phyloP scores from a whole-genome alignment of 2,329 filamentous ascomycete genomes.

The Colletotrichum costaricense region DNA sequence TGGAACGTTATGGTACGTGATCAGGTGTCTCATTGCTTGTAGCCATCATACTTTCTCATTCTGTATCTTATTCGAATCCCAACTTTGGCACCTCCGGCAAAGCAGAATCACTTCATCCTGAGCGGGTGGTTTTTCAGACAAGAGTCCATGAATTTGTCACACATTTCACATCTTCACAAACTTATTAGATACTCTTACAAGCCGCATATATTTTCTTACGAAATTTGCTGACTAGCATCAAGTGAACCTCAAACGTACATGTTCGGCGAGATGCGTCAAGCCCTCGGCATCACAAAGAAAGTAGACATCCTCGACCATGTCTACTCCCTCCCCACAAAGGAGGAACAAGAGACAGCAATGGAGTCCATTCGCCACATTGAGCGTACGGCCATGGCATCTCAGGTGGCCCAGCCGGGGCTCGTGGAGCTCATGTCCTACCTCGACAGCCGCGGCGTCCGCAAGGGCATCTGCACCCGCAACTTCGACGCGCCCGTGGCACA shows the following conservation, averaged over 20 bases:
- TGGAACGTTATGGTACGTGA: slow-evolving; percentile 85
- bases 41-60: neutral
- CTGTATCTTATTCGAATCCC: neutral
- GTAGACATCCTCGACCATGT: slow-evolving; percentile 92
- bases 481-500: slow-evolving; percentile 84
- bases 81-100: neutral
- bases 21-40: neutral
- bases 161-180: too few species aligned
- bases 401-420: slow-evolving; percentile 86
- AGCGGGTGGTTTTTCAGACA: neutral
- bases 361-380: slow-evolving; percentile 84
- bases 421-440: slow-evolving; percentile 84
- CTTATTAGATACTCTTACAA: neutral
- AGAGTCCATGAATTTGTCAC: neutral
- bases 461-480: slow-evolving; percentile 94
- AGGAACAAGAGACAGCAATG: slow-evolving; percentile 72
- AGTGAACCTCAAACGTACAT: slow-evolving; percentile 95
- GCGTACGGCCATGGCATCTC: slow-evolving; percentile 80
- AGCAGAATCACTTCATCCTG: neutral
- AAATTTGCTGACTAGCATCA: slow-evolving; percentile 1
- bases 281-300: slow-evolving; percentile 77
- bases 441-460: slow-evolving; percentile 72
- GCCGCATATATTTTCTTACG: neutral
- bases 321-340: slow-evolving; percentile 73
- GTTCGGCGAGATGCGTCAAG: slow-evolving; percentile 87